Evolutionary conservation across 2,329 filamentous ascomycete genomes (phyloP).

Genomic region (Neopestalotiopsis clavispora): DNA sequence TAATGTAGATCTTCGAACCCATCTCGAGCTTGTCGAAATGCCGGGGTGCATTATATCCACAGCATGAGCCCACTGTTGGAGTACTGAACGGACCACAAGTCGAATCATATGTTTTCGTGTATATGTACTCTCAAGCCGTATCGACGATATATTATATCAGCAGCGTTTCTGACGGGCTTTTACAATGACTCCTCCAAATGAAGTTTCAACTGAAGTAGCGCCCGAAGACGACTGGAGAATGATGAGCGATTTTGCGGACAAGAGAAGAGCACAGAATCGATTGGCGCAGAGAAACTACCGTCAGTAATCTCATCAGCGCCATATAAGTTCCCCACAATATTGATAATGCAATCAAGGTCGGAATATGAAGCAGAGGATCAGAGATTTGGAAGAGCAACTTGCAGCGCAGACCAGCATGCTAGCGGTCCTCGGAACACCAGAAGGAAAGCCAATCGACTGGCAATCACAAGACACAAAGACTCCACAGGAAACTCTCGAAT

Average conservation of each 20-base stretch:
- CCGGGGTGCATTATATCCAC: neutral
- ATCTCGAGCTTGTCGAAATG: neutral
- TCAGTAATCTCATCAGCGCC: neutral
- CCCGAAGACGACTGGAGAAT: constrained; percentile 10
- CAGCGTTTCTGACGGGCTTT: neutral
- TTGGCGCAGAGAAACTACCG: constrained; percentile 4
- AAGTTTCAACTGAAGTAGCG: neutral
- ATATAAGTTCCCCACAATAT: neutral
- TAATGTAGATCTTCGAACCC: neutral
- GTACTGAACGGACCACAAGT: neutral
- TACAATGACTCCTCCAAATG: constrained; percentile 6
- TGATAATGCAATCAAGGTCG: neutral
- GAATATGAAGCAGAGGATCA: constrained; percentile 3
- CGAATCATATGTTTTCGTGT: neutral
- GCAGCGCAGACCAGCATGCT: constrained; percentile 1
- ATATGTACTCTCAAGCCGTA: neutral
- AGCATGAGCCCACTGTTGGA: neutral
- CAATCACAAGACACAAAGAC: neutral
- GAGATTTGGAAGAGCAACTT: constrained; percentile 4
- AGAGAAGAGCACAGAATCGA: constrained; percentile 8
- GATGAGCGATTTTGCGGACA: constrained; percentile 8
- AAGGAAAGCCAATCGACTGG: neutral
- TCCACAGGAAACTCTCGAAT: neutral
- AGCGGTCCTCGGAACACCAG: neutral
- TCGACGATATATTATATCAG: neutral